Base-by-base conservation (phyloP, 257 asterid species). In the Solanum gracilifrons region DNA sequence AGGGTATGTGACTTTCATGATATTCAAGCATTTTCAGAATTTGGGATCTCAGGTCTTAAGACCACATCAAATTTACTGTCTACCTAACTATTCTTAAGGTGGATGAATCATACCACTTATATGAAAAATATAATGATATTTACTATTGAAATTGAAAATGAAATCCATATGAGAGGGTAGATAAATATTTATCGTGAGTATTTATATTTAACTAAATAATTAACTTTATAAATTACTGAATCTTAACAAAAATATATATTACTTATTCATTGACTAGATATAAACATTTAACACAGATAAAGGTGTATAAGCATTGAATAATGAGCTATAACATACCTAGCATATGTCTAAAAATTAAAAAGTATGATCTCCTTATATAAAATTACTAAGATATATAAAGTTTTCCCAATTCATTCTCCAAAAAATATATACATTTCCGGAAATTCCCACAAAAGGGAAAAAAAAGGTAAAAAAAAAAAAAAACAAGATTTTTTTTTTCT, bases 381-480 rank as follows among this genome's bases (percentile, higher is more conserved):
- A 79, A 46, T 82, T 18, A 80, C 12, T 6, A 82, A 29, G 39
- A 82, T 29, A 32, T 32, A 16, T 15, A 29, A 80, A 48, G 12
- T 5, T 80, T 80, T 46, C 18, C 68, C 85, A 82, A 16, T 89
- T 82, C 88, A 85, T 73, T 36, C 92, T 94, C 91, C 89, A 89
- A 90, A 90, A 88, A 88, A 43, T 92, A 93, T 92, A 86, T 92
- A 93, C 94, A 93, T 88, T 91, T 72, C 93, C 93, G 90, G 58
- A 58, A 86, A 46, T 73, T 36, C 20, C 64, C 83, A 46, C 13
- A 6, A 0, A 3, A 32, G 11, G 39, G 39, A 3, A 48, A 69
- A 69, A 83, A 13, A 3, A 5, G 3, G 27, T 76, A 0, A 48
- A 60, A 55, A 64, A 41, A 64, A 41, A n/a, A 18, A 27, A 29